Evolutionary conservation across 805 yeast species (phyloP), one percentile per base, ranked within the genome.

Genomic region (Wickerhamomyces bisporus): DNA sequence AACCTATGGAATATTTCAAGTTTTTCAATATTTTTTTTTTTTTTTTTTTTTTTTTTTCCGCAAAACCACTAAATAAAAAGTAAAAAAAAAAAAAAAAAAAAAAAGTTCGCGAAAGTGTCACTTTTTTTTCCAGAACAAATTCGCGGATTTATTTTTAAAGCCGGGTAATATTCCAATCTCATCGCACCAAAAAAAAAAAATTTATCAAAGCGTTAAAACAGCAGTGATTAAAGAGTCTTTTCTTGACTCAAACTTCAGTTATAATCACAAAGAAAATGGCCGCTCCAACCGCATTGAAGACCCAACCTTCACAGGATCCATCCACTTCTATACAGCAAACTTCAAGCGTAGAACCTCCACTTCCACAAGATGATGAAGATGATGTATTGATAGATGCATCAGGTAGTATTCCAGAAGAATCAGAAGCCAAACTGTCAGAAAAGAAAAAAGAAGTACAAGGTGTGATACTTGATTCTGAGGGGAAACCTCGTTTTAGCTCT

Each of bases 401-500:
- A 10, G 62, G 59, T 10, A 44, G 46, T 16, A 55, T 57, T 1
- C 16, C 30, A 15, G 43, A 41, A 13, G 52, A 44, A 2, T 26
- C 41, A 9, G 43, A 35, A 1, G 28, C 39, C 6, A 38, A 40
- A 8, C 35, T 45, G 7, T 53, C 40, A 19, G 45, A 43, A 13
- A 52, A 48, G 32, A 57, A 62, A 35, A 39, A 37, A 23, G 53
- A 48, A 29, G 38, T 45, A 3, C 50, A 48, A 33, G 63, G 63
- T 13, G 65, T 66, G 13, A 65, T 64, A 3, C 42, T 67, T 6
- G 96, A 91, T 61, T 89, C 84, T 48, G 75, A 77, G 39, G 98
- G 98, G 31, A 84, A 87, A 52, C 96, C 96, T 32, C 78, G 81
- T 51, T 88, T 89, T 57, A 70, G 79, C 26, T 76, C 89, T 16